Percentiles rank a stretch among this genome's conserved stretches.
Conservation (phyloP, 345 rosid genomes). For the Sapria himalayana region DNA sequence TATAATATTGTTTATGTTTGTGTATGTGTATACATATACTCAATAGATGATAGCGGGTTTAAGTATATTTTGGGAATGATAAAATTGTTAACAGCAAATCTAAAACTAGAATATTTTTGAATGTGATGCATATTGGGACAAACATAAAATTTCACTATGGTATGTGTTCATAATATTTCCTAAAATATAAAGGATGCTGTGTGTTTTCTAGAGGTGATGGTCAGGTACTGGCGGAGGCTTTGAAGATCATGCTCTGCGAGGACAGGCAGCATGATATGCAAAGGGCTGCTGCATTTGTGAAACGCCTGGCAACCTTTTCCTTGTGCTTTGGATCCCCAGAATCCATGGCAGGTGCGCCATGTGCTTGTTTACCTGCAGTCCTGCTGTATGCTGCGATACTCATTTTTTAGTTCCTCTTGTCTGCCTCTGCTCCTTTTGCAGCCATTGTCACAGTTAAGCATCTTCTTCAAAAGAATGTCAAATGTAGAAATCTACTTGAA, state of each 20-base stretch:
- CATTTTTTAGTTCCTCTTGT: conserved; percentile 1
- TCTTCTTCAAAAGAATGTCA: conserved; percentile 67
- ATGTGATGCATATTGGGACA: no score
- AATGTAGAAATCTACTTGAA: conserved; percentile 79
- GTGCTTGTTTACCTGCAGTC: background rate
- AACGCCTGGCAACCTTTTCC: conserved; percentile 75
- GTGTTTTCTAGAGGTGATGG: conserved; percentile 52
- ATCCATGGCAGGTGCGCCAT: conserved; percentile 59
- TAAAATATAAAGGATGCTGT: no score
- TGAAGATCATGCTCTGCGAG: conserved; percentile 79
- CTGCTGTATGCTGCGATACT: background rate
- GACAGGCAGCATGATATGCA: conserved; percentile 96
- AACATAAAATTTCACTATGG: no score
- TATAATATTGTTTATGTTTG: no score
- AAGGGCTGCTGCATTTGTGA: conserved; percentile 87
- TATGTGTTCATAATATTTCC: no score
- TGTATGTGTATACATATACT: no score
- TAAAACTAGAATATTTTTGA: no score
- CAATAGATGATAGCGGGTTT: no score
- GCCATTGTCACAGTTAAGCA: conserved; percentile 65
- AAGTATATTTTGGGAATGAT: no score
- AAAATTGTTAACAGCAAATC: no score
- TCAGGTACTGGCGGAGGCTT: conserved; percentile 65
- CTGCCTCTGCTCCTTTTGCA: conserved; percentile 10
- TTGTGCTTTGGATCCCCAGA: conserved; percentile 72